Conservation (phyloP, 805 yeast species). For the Kazachstania kunashirensis region DNA sequence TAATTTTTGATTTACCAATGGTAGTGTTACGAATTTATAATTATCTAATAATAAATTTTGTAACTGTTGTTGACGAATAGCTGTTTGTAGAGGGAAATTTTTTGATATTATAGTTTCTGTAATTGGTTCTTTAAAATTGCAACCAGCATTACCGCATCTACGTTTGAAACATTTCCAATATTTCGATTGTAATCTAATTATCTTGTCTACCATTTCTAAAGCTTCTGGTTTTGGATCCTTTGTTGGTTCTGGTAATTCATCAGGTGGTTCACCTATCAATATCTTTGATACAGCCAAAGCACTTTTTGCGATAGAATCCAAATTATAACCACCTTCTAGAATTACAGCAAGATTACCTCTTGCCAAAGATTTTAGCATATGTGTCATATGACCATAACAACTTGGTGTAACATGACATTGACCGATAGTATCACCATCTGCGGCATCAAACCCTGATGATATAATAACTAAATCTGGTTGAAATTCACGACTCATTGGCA, state of each 20-base stretch:
- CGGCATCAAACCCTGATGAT: constrained; percentile 97
- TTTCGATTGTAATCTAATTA: constrained; percentile 65
- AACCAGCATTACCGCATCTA: constrained; percentile 47
- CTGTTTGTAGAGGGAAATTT: constrained; percentile 52
- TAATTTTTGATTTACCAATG: constrained; percentile 39
- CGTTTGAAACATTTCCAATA: constrained; percentile 74
- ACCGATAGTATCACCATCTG: constrained; percentile 95
- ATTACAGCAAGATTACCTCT: constrained; percentile 82
- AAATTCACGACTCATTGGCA: constrained; percentile 84
- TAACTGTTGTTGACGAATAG: constrained; percentile 66
- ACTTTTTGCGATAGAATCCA: constrained; percentile 81
- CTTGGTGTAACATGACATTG: constrained; percentile 93
- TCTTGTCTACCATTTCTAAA: constrained; percentile 71
- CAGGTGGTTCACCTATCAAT: constrained; percentile 92
- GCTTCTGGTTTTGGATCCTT: constrained; percentile 64
- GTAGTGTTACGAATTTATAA: constrained; percentile 56
- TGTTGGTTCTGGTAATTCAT: constrained; percentile 43
- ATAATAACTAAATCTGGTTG: constrained; percentile 88
- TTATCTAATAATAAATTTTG: constrained; percentile 36
- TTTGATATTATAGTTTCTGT: constrained; percentile 28
- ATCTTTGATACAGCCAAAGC: constrained; percentile 90
- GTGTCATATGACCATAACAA: constrained; percentile 95
- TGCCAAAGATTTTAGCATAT: constrained; percentile 77
- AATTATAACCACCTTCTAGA: constrained; percentile 92
- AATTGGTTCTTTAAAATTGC: constrained; percentile 30